Evolutionary conservation across 1,284 basidiomycete genomes (phyloP).

Genomic region (Caloboletus inedulis): DNA sequence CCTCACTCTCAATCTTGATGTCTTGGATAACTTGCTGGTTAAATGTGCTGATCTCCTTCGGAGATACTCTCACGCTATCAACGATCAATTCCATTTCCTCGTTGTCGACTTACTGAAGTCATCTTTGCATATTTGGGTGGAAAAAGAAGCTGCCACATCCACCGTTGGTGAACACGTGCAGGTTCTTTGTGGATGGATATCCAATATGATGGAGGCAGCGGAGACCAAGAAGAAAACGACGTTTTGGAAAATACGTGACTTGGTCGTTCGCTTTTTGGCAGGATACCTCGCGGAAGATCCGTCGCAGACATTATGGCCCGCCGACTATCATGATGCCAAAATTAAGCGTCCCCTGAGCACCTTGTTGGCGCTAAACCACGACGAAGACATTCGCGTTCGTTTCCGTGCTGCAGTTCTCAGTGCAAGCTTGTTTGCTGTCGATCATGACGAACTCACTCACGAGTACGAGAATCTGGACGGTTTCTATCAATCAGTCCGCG

Average conservation of each 20-base stretch:
- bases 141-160: constrained; percentile 33
- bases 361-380: constrained; percentile 54
- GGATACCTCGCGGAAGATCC: constrained; percentile 64
- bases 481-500: constrained; percentile 45
- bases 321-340: constrained; percentile 30
- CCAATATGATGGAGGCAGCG: constrained; percentile 37
- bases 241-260: constrained; percentile 71
- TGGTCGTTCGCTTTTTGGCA: constrained; percentile 64
- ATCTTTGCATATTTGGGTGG: constrained; percentile 66
- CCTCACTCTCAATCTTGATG: constrained; percentile 51
- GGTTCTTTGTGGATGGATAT: constrained; percentile 53
- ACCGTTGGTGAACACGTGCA: constrained; percentile 47
- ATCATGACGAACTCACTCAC: constrained; percentile 17
- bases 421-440: constrained; percentile 56
- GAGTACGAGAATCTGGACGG: constrained; percentile 25
- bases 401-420: constrained; percentile 69
- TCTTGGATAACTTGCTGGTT: constrained; percentile 52
- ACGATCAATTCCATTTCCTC: constrained; percentile 53
- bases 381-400: constrained; percentile 84
- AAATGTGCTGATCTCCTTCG: constrained; percentile 53
- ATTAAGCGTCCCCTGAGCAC: constrained; percentile 45
- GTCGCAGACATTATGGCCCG: constrained; percentile 48
- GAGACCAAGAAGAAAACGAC: constrained; percentile 42
- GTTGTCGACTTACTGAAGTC: constrained; percentile 63
- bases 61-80: constrained; percentile 57